phyloP scores from a whole-genome alignment of 129 eudicot genomes.

The Helianthus tuberosus region DNA sequence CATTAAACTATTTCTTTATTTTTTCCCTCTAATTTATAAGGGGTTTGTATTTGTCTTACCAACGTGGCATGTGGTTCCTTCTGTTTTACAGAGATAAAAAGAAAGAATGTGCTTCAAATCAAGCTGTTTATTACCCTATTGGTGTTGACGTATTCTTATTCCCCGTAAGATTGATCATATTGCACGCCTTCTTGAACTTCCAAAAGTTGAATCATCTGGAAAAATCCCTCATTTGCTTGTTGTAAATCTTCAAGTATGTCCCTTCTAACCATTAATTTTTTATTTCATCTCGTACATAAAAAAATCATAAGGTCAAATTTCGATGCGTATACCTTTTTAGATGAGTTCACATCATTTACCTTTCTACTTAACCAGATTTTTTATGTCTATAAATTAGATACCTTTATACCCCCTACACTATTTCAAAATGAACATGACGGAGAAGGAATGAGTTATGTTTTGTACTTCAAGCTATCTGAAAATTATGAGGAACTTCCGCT shows the following conservation, averaged over 20 bases:
- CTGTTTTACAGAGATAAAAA: conserved; percentile 76
- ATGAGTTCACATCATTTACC: not conserved
- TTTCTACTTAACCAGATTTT: not conserved
- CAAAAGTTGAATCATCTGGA: conserved; percentile 59
- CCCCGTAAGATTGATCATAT: conserved; percentile 81
- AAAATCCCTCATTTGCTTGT: conserved; percentile 81
- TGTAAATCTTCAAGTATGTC: conserved; percentile 87
- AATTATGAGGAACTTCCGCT: too few relatives aligned
- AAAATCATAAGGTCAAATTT: not conserved
- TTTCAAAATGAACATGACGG: conserved; percentile 88
- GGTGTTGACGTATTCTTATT: conserved; percentile 84
- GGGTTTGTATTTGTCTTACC: not conserved
- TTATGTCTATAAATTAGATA: conserved; percentile 48
- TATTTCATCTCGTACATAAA: not conserved
- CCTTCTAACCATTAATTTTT: not conserved
- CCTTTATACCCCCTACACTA: conserved; percentile 80
- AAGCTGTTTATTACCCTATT: conserved; percentile 80
- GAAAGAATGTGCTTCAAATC: conserved; percentile 77
- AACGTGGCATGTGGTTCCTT: not conserved
- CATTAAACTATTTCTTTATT: conserved; percentile 8
- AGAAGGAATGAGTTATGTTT: conserved; percentile 81
- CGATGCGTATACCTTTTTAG: not conserved
- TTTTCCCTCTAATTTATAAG: not conserved
- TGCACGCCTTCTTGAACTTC: conserved; percentile 90
- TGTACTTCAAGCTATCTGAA: conserved; percentile 88